A percentile compares a stretch with the other conserved stretches of the same genome.
Evolutionary conservation across 176 grass and related monocot genomes (phyloP).

Genomic region (Eleusine coracana): DNA sequence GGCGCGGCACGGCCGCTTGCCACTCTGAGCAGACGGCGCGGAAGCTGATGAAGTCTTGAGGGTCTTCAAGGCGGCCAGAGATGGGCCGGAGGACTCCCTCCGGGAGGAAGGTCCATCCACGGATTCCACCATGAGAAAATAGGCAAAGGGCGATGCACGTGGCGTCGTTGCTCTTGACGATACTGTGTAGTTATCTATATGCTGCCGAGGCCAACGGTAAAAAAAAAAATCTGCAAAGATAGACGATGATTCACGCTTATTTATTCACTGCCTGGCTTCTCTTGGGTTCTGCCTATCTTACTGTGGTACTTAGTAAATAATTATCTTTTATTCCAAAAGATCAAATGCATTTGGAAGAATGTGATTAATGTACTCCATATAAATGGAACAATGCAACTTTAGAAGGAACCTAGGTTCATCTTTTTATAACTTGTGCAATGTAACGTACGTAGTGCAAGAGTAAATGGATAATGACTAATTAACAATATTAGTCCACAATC

Average conservation of each 20-base stretch:
- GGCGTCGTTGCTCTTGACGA: background rate
- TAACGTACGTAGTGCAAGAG: too few relatives aligned
- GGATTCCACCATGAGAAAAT: background rate
- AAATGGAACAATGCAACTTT: background rate
- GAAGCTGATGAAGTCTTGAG: background rate
- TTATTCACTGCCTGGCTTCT: background rate
- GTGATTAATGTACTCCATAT: background rate
- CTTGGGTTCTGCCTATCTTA: background rate
- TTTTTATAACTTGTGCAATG: background rate
- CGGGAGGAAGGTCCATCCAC: background rate
- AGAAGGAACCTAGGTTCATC: background rate
- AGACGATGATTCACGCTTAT: background rate
- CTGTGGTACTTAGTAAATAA: background rate
- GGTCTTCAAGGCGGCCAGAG: background rate
- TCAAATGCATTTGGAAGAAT: background rate
- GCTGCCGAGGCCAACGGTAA: background rate
- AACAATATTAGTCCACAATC: too few relatives aligned
- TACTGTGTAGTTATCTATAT: background rate
- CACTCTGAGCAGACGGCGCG: background rate
- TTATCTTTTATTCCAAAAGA: background rate
- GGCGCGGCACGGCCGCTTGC: background rate
- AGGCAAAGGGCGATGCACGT: background rate
- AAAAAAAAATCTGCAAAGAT: background rate
- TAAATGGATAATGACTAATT: too few relatives aligned
- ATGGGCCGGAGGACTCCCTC: background rate